These are phyloP conservation scores for Fomitopsis serialis DNA, from an alignment of 768 basidiomycete species.

Conservation along the genomic window DNA sequence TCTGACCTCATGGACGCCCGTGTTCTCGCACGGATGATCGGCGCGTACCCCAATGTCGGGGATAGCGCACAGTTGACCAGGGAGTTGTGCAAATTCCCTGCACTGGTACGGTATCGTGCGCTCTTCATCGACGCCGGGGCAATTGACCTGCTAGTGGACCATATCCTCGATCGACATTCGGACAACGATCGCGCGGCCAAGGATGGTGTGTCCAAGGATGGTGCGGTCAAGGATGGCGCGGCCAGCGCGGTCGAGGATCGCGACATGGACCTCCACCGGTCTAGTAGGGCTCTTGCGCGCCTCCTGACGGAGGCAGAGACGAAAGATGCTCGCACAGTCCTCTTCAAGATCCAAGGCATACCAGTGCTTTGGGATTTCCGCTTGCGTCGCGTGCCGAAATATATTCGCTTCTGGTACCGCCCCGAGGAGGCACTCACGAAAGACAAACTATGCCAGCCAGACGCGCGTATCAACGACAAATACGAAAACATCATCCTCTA, in stretches of 20 bases:
- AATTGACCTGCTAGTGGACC: background rate
- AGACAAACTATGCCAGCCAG: background rate
- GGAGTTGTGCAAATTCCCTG: background rate
- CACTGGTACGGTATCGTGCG: background rate
- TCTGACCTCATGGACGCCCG: background rate
- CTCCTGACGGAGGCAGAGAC: background rate
- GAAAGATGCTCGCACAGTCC: background rate
- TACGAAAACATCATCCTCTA: background rate
- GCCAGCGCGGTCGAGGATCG: background rate
- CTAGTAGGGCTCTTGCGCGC: background rate
- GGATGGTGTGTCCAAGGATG: no score
- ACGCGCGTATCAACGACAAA: background rate
- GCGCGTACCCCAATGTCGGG: background rate
- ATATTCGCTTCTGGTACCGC: background rate
- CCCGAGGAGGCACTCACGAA: background rate
- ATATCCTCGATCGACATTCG: background rate
- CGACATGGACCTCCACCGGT: background rate
- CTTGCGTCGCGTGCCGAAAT: background rate
- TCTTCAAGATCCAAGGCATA: background rate
- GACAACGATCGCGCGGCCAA: background rate
- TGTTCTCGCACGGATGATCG: background rate
- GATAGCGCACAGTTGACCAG: background rate
- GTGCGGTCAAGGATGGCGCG: no score
- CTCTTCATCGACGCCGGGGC: background rate
- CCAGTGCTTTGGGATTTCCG: background rate